A percentile compares a stretch with the other conserved stretches of the same genome.
phyloP scores from a whole-genome alignment of 768 basidiomycete species.

The Suillus spraguei region DNA sequence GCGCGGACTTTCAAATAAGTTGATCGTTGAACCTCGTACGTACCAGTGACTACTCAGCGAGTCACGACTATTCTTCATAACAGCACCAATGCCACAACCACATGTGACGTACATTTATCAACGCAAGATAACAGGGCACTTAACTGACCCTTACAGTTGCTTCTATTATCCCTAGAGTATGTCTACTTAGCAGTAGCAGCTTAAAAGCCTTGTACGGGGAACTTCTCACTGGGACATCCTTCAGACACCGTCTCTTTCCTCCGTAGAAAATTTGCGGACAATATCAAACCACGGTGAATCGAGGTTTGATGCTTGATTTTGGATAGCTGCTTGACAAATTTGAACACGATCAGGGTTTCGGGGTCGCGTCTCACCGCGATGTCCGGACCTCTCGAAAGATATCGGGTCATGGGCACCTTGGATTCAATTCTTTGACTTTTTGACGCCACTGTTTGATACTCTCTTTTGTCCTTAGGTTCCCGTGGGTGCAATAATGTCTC shows the following conservation, averaged over 20 bases:
- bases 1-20: too few relatives aligned
- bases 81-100: too few relatives aligned
- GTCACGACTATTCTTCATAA: too few relatives aligned
- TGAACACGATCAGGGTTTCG: background rate
- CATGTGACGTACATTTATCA: background rate
- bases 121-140: background rate
- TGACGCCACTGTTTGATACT: background rate
- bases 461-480: background rate
- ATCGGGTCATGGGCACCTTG: background rate
- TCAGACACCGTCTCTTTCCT: background rate
- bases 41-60: too few relatives aligned
- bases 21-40: too few relatives aligned
- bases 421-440: background rate
- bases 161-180: background rate
- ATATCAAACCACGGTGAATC: background rate
- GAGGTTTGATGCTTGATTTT: background rate
- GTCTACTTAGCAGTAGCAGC: background rate
- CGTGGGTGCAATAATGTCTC: background rate
- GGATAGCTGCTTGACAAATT: background rate
- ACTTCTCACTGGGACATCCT: background rate
- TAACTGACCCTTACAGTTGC: background rate
- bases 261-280: background rate
- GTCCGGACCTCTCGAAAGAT: background rate
- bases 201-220: background rate
- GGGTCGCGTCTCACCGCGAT: background rate